Percentiles rank a stretch among this genome's conserved stretches.
phyloP scores from a whole-genome alignment of 1,284 basidiomycete genomes.

The Malassezia globosa region DNA sequence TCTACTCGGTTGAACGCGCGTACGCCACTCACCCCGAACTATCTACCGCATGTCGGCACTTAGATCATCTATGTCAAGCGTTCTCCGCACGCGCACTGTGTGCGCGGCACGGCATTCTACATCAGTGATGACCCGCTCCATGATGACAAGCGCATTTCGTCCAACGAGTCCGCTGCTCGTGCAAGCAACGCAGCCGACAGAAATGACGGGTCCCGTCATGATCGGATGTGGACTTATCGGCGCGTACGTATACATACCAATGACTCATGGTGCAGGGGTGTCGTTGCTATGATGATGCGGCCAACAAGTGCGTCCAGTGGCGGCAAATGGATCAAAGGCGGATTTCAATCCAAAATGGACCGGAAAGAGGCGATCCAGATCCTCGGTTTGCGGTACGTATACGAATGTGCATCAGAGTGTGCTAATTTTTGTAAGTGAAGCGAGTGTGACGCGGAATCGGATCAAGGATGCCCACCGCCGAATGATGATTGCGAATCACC shows the following conservation, averaged over 20 bases:
- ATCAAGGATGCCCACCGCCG: constrained; percentile 46
- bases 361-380: constrained; percentile 80
- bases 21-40: too few species aligned
- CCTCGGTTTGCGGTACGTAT: constrained; percentile 57
- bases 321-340: constrained; percentile 81
- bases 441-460: constrained; percentile 31
- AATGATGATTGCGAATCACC: constrained; percentile 61
- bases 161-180: constrained; percentile 20
- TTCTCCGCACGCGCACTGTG: too few species aligned
- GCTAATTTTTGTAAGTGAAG: constrained; percentile 11
- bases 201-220: constrained; percentile 33
- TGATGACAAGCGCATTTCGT: constrained; percentile 25
- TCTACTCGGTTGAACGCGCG: too few species aligned
- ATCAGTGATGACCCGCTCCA: background rate
- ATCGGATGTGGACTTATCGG: constrained; percentile 34
- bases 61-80: too few species aligned
- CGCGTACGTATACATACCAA: constrained; percentile 18
- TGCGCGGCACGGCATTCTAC: too few species aligned
- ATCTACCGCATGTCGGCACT: too few species aligned
- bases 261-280: constrained; percentile 18
- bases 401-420: background rate
- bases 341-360: constrained; percentile 93
- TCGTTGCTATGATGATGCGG: constrained; percentile 29
- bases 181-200: constrained; percentile 20
- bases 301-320: constrained; percentile 45